Evolutionary conservation across 2,329 filamentous ascomycete species (phyloP).

Genomic region (Elsinoe ampelina): DNA sequence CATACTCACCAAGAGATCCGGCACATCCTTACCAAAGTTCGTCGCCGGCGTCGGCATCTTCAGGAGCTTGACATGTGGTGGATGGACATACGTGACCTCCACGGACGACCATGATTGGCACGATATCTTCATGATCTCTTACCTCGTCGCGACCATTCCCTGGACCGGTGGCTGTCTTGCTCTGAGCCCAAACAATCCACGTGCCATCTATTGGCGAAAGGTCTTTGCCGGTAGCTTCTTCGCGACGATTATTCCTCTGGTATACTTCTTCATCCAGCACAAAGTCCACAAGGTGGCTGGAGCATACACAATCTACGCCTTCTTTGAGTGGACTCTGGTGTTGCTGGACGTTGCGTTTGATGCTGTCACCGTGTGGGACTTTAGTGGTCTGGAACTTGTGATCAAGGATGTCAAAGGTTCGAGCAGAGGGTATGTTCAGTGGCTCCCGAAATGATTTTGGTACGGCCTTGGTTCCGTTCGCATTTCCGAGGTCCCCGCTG

Average conservation of each 20-base stretch:
- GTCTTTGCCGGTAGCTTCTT: constrained; percentile 78
- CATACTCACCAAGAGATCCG: constrained; percentile 68
- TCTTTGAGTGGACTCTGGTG: constrained; percentile 95
- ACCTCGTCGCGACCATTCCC: constrained; percentile 84
- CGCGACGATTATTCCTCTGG: constrained; percentile 74
- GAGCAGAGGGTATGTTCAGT: constrained; percentile 96
- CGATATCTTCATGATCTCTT: constrained; percentile 98
- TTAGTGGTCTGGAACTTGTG: constrained; percentile 76
- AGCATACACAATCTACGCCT: constrained; percentile 94
- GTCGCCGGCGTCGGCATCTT: constrained; percentile 72
- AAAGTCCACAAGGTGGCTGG: constrained; percentile 90
- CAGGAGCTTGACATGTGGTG: constrained; percentile 85
- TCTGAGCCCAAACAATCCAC: constrained; percentile 74
- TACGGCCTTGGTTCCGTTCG: constrained; percentile 11
- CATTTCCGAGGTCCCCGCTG: constrained; percentile 17
- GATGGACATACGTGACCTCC: constrained; percentile 97
- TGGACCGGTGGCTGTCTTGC: constrained; percentile 90
- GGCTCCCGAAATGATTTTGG: constrained; percentile 70
- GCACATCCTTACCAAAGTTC: constrained; percentile 68
- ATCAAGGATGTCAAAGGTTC: constrained; percentile 81
- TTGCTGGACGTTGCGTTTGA: constrained; percentile 95
- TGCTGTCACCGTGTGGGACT: constrained; percentile 87
- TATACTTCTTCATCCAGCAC: constrained; percentile 98
- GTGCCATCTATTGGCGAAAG: constrained; percentile 81
- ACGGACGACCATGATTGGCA: constrained; percentile 98